Conservation (phyloP, 345 rosid species). For the Moringa oleifera region DNA sequence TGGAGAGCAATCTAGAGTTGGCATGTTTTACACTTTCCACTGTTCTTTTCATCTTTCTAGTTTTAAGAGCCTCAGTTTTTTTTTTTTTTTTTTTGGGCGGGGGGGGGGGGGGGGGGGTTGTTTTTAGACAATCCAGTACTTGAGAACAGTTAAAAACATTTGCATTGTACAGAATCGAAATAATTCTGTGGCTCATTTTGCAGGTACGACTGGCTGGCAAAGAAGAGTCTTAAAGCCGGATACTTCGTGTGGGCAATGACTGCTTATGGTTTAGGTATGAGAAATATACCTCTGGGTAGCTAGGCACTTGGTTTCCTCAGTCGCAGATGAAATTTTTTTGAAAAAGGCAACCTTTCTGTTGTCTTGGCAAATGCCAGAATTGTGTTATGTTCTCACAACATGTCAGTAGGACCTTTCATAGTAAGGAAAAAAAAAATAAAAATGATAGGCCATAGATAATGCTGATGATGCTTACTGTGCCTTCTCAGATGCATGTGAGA, state of each 20-base stretch:
- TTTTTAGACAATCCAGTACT: too few relatives aligned
- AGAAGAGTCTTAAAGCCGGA: slow-evolving; percentile 70
- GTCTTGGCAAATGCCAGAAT: too few relatives aligned
- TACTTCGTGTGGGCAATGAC: slow-evolving; percentile 88
- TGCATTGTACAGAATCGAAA: background rate
- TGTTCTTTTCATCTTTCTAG: too few relatives aligned
- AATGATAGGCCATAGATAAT: background rate
- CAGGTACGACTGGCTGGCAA: slow-evolving; percentile 91
- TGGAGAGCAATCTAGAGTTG: too few relatives aligned
- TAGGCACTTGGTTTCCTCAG: background rate
- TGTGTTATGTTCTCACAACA: background rate
- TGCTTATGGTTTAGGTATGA: slow-evolving; percentile 89
- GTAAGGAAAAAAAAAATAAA: too few relatives aligned
- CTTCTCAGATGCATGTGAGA: background rate
- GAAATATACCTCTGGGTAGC: slow-evolving; percentile 5
- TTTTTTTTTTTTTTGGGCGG: too few relatives aligned
- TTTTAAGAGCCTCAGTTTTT: too few relatives aligned
- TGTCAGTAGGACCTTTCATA: background rate
- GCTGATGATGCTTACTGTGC: background rate
- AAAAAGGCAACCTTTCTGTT: background rate
- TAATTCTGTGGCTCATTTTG: slow-evolving; percentile 1
- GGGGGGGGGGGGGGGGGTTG: too few relatives aligned
- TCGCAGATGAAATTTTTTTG: background rate
- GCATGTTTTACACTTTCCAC: too few relatives aligned
- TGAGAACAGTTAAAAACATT: too few relatives aligned